Evolutionary conservation across 371 early-diverging fungal genomes (phyloP).

Genomic region (Mortierella sp.): DNA sequence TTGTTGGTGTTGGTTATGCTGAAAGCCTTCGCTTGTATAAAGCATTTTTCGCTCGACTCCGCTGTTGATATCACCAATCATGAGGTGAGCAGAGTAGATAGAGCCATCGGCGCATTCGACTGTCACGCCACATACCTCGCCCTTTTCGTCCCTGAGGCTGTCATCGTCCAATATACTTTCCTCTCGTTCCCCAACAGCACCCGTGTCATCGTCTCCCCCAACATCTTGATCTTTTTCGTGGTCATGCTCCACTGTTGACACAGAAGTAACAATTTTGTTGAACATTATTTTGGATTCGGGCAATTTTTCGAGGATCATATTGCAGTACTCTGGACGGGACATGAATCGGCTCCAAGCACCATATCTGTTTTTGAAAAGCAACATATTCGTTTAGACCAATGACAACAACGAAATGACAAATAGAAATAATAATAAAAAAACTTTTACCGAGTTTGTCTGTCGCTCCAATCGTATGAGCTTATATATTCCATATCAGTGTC

Average conservation of each 20-base stretch:
- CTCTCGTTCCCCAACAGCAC: not conserved
- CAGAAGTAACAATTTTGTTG: constrained; percentile 21
- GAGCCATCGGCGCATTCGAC: constrained; percentile 39
- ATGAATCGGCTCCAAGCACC: constrained; percentile 48
- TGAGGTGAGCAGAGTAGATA: constrained; percentile 33
- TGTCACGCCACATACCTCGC: constrained; percentile 34
- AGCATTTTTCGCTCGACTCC: constrained; percentile 18
- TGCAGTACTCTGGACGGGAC: constrained; percentile 42
- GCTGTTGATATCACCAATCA: constrained; percentile 37
- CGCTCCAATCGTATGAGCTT: constrained; percentile 34
- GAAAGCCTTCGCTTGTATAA: not conserved
- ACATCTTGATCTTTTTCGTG: not conserved
- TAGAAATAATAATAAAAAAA: not conserved
- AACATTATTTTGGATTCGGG: constrained; percentile 43
- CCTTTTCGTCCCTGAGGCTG: not conserved
- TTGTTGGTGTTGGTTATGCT: not conserved
- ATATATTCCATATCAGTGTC: constrained; percentile 34
- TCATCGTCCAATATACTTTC: constrained; percentile 30
- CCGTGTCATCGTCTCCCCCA: not conserved
- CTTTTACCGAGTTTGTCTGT: constrained; percentile 37
- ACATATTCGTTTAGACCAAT: not conserved
- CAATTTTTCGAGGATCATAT: constrained; percentile 33
- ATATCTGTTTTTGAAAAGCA: constrained; percentile 16
- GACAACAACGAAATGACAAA: not conserved
- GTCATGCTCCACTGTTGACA: constrained; percentile 19